Evolutionary conservation across 257 asterid species (phyloP).

Genomic region (Mitragyna speciosa): DNA sequence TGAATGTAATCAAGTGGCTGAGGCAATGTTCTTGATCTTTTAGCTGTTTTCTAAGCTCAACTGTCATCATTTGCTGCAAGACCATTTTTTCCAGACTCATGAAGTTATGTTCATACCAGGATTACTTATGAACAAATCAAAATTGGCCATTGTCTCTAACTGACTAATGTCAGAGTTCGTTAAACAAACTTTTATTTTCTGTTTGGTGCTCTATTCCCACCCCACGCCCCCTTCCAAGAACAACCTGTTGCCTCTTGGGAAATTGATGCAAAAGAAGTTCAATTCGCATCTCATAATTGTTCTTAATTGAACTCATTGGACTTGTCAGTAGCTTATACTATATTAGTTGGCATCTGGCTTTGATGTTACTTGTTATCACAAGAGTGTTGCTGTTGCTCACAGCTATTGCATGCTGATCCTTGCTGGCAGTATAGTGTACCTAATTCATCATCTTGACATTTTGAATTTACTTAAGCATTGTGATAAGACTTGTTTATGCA

Average conservation of each 20-base stretch:
- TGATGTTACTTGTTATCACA: background rate
- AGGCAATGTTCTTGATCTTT: no score
- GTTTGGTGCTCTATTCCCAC: no score
- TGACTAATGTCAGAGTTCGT: background rate
- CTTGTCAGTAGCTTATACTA: background rate
- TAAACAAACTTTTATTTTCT: background rate
- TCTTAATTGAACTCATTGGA: background rate
- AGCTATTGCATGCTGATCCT: background rate
- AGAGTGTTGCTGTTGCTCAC: background rate
- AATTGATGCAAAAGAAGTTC: background rate
- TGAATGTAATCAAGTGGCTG: no score
- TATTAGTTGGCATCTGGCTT: background rate
- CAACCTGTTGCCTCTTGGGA: no score
- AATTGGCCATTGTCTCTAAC: background rate
- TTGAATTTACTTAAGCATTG: background rate
- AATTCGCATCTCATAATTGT: background rate
- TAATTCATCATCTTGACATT: background rate
- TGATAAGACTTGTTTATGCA: constrained; percentile 1
- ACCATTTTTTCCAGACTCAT: background rate
- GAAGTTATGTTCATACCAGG: background rate
- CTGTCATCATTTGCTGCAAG: background rate
- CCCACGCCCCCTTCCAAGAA: no score
- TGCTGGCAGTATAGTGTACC: background rate
- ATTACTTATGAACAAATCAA: background rate
- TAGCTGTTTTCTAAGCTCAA: background rate